A percentile compares a stretch with the other conserved stretches of the same genome.
Evolutionary conservation across 768 basidiomycete genomes (phyloP).

Genomic region (Phaffia tasmanica): DNA sequence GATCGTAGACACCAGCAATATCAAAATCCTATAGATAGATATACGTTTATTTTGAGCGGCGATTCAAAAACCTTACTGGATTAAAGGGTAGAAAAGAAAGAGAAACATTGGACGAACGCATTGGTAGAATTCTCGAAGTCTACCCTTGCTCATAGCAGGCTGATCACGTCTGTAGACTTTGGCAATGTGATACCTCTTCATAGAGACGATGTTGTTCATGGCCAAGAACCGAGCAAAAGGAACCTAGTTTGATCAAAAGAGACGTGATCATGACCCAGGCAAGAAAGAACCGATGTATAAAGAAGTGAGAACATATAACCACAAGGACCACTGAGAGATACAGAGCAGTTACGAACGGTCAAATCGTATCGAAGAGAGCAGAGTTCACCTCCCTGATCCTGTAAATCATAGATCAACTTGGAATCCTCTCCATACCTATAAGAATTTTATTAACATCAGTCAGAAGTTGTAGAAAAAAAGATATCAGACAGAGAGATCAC

Average conservation of each 20-base stretch:
- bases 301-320: neutral
- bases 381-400: slow-evolving; percentile 95
- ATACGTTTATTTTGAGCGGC: neutral
- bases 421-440: slow-evolving; percentile 71
- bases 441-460: neutral
- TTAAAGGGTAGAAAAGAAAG: neutral
- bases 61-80: neutral
- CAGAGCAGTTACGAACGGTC: slow-evolving; percentile 48
- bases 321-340: neutral
- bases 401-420: slow-evolving; percentile 93
- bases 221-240: slow-evolving; percentile 91
- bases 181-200: slow-evolving; percentile 95
- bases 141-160: slow-evolving; percentile 93
- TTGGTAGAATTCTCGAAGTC: slow-evolving; percentile 98
- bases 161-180: slow-evolving; percentile 96
- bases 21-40: slow-evolving; percentile 66
- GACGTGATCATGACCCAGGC: slow-evolving; percentile 3
- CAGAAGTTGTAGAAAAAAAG: neutral
- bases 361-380: slow-evolving; percentile 90
- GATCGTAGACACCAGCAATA: slow-evolving; percentile 79
- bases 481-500: neutral
- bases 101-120: slow-evolving; percentile 49
- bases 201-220: slow-evolving; percentile 68
- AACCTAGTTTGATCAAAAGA: slow-evolving; percentile 40
- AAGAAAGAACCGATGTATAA: neutral